phyloP scores from a whole-genome alignment of 2,329 filamentous ascomycete genomes.

The Neophaeococcomyces mojaviensis region DNA sequence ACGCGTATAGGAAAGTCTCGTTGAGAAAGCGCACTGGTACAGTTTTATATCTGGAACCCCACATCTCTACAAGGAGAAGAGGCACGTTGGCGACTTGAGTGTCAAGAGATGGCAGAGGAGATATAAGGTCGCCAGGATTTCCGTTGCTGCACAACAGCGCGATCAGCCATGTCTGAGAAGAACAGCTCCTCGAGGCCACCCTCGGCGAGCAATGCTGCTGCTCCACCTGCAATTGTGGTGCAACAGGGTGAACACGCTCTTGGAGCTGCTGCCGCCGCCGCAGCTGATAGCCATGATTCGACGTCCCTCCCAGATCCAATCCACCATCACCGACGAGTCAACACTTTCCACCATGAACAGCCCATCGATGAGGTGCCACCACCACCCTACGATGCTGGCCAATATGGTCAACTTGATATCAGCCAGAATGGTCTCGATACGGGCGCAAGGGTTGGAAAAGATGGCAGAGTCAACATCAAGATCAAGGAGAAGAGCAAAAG shows the following conservation, averaged over 20 bases:
- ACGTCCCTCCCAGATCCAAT: neutral
- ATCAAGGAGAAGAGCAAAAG: slow-evolving; percentile 64
- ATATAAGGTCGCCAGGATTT: too few species aligned
- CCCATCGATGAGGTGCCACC: slow-evolving; percentile 22
- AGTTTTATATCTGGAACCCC: neutral
- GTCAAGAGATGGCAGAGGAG: too few species aligned
- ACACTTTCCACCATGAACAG: neutral
- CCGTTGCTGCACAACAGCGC: too few species aligned
- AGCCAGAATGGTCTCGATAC: slow-evolving; percentile 57
- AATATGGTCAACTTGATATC: slow-evolving; percentile 56
- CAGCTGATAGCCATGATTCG: neutral
- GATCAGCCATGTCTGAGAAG: slow-evolving; percentile 7
- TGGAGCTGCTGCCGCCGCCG: slow-evolving; percentile 5
- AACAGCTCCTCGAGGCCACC: neutral
- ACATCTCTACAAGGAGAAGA: neutral
- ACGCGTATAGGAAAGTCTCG: too few species aligned
- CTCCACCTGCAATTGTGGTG: neutral
- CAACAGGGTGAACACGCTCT: slow-evolving; percentile 3
- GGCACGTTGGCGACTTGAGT: neutral
- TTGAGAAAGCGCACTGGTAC: neutral
- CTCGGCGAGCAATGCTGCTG: neutral
- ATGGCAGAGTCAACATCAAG: slow-evolving; percentile 72
- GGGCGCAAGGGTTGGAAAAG: slow-evolving; percentile 57
- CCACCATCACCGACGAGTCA: neutral
- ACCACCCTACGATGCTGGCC: slow-evolving; percentile 21